Conservation (phyloP, 1,284 basidiomycete genomes). For the Flammula alnicola region DNA sequence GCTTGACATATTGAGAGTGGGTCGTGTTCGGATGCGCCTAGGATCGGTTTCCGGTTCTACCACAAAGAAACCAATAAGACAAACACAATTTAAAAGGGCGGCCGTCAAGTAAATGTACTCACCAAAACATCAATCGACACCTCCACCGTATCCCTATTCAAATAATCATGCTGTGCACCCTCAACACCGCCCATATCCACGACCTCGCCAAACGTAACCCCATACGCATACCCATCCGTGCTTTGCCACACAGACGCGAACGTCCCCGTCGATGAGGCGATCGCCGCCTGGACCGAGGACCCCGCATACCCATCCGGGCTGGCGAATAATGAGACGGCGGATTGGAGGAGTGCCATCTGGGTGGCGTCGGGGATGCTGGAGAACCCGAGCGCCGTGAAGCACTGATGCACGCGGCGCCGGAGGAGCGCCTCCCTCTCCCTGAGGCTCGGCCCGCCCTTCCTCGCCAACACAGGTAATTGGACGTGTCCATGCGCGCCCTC, state of each 20-base stretch:
- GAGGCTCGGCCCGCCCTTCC: constrained; percentile 58
- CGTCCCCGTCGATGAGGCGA: constrained; percentile 84
- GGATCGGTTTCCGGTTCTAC: constrained; percentile 78
- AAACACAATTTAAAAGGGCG: constrained; percentile 2
- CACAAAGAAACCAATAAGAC: constrained; percentile 12
- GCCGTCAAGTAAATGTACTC: constrained; percentile 31
- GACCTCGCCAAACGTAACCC: constrained; percentile 78
- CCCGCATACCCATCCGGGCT: constrained; percentile 82
- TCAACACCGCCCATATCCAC: constrained; percentile 43
- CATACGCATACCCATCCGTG: constrained; percentile 91
- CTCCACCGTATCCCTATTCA: constrained; percentile 83
- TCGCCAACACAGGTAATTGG: too few species aligned
- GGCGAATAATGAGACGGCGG: constrained; percentile 84
- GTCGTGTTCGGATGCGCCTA: constrained; percentile 89
- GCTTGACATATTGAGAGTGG: constrained; percentile 75
- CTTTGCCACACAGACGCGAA: constrained; percentile 90
- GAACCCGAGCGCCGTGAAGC: constrained; percentile 83
- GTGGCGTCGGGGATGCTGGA: constrained; percentile 82
- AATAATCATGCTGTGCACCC: constrained; percentile 53
- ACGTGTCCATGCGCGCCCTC: too few species aligned
- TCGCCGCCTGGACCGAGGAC: constrained; percentile 90
- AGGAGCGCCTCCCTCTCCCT: constrained; percentile 84
- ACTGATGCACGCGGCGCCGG: constrained; percentile 87
- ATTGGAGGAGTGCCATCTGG: constrained; percentile 83
- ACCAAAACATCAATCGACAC: constrained; percentile 78